Conservation (phyloP, 495 filamentous ascomycete genomes). For the Aspergillus baeticus region DNA sequence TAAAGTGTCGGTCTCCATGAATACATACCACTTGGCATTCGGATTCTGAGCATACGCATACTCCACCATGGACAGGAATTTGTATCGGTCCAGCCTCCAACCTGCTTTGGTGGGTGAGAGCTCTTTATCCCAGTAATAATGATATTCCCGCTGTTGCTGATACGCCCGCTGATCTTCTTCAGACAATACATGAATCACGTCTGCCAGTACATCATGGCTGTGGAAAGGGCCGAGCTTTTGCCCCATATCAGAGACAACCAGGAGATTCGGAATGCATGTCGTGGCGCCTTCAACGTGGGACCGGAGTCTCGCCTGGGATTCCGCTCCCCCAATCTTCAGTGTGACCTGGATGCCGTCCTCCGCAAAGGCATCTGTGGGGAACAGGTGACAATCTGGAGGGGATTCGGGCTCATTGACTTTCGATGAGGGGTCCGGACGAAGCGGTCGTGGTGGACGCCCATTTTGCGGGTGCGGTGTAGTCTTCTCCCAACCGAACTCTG, state of each 20-base stretch:
- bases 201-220: conserved; percentile 40
- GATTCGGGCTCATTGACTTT: background rate
- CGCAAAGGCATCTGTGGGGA: background rate
- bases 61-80: conserved; percentile 62
- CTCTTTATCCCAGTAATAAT: conserved; percentile 10
- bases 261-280: conserved; percentile 39
- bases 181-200: conserved; percentile 20
- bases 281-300: conserved; percentile 36
- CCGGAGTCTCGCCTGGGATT: conserved; percentile 27
- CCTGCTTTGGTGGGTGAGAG: conserved; percentile 27
- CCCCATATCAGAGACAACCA: conserved; percentile 44
- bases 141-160: conserved; percentile 15
- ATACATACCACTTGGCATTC: conserved; percentile 59
- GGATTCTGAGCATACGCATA: conserved; percentile 53
- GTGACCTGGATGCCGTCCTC: conserved; percentile 32
- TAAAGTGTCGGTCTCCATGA: conserved; percentile 64
- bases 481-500: background rate
- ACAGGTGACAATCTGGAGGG: background rate
- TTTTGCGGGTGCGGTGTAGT: background rate
- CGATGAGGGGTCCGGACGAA: background rate
- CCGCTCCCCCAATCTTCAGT: conserved; percentile 38
- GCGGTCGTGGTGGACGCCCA: background rate
- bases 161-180: conserved; percentile 38
- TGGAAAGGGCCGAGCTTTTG: conserved; percentile 32
- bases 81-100: conserved; percentile 64